These are phyloP conservation scores for Vachellia collinsii DNA, from an alignment of 306 rosid species.

Conservation along the genomic window DNA sequence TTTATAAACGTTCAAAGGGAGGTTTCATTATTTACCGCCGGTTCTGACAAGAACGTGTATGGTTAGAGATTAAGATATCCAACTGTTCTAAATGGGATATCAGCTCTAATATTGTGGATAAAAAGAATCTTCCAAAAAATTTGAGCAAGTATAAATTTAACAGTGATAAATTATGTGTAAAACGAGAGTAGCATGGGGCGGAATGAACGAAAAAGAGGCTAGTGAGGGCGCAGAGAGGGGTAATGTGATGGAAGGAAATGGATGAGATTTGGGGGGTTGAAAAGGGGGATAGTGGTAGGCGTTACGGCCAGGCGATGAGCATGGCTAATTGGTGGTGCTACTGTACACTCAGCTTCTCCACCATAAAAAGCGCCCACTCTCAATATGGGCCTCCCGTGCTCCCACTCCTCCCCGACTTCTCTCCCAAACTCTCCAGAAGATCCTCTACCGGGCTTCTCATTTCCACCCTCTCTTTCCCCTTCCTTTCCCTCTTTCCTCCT, in stretches of 20 bases:
- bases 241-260: neutral
- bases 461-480: slow-evolving; percentile 54
- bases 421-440: slow-evolving; percentile 56
- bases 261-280: neutral
- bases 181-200: too few species aligned
- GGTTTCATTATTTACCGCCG: too few species aligned
- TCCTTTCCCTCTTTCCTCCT: slow-evolving; percentile 40
- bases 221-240: too few species aligned
- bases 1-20: too few species aligned
- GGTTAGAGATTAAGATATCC: too few species aligned
- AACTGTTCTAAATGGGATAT: too few species aligned
- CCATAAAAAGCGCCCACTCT: neutral
- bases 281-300: neutral
- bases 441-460: slow-evolving; percentile 59
- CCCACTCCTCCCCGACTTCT: neutral
- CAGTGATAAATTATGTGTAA: too few species aligned
- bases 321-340: neutral
- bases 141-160: too few species aligned
- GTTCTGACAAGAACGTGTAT: too few species aligned
- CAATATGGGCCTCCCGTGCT: neutral
- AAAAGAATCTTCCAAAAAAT: too few species aligned
- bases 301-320: neutral
- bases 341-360: neutral
- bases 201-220: too few species aligned
- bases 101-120: too few species aligned